Conservation (phyloP, 1,284 basidiomycete genomes). For the Omphalotus olearius region DNA sequence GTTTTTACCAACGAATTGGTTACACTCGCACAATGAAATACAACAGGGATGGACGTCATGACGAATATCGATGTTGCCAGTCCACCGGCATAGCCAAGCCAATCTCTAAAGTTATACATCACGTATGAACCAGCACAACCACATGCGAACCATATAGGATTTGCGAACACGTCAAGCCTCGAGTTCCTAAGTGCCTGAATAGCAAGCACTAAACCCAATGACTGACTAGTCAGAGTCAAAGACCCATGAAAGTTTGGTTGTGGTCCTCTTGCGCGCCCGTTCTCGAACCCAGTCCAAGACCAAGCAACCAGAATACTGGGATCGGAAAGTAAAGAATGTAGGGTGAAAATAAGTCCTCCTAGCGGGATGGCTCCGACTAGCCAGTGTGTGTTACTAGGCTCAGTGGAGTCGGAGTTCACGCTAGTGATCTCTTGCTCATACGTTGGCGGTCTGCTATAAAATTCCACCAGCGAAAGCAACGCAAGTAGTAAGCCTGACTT, state of each 20-base stretch:
- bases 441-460: slow-evolving; percentile 27
- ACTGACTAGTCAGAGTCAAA: slow-evolving; percentile 66
- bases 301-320: slow-evolving; percentile 83
- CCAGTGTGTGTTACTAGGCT: slow-evolving; percentile 33
- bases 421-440: slow-evolving; percentile 14
- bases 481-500: slow-evolving; percentile 56
- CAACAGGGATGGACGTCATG: slow-evolving; percentile 57
- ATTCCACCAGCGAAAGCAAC: slow-evolving; percentile 47
- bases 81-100: slow-evolving; percentile 75
- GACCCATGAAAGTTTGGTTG: slow-evolving; percentile 72
- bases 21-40: slow-evolving; percentile 41
- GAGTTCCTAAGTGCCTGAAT: slow-evolving; percentile 18
- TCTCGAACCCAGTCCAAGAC: slow-evolving; percentile 84
- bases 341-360: slow-evolving; percentile 70
- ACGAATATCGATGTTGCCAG: slow-evolving; percentile 66
- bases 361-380: slow-evolving; percentile 56
- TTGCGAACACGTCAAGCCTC: slow-evolving; percentile 26
- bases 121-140: slow-evolving; percentile 50
- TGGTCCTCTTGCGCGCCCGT: slow-evolving; percentile 64
- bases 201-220: slow-evolving; percentile 49
- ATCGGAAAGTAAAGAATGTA: slow-evolving; percentile 81
- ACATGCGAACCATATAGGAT: slow-evolving; percentile 49
- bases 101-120: slow-evolving; percentile 63
- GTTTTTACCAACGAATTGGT: slow-evolving; percentile 38
- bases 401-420: slow-evolving; percentile 9